Conservation (phyloP, 2,329 filamentous ascomycete genomes). For the Didymella arachidicola region DNA sequence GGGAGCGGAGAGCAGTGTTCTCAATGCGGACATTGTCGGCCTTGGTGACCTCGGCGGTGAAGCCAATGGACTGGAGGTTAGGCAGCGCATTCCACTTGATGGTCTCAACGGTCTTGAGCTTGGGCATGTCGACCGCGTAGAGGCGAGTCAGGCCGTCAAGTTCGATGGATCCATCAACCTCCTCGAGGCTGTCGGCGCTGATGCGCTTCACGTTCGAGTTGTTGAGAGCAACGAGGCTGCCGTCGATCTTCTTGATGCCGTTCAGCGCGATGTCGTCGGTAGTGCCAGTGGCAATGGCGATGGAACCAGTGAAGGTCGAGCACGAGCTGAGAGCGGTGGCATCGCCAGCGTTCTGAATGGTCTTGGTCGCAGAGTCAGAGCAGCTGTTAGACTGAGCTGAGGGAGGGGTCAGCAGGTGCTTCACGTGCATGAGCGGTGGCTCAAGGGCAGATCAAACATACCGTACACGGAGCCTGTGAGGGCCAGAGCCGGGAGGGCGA, state of each 20-base stretch:
- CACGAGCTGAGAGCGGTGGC: constrained; percentile 68
- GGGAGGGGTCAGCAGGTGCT: constrained; percentile 26
- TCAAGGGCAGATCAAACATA: constrained; percentile 41
- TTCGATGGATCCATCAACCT: constrained; percentile 74
- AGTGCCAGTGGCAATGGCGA: constrained; percentile 68
- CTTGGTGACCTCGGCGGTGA: constrained; percentile 70
- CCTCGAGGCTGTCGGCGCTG: constrained; percentile 65
- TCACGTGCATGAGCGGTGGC: not conserved
- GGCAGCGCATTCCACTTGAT: constrained; percentile 79
- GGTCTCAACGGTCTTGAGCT: constrained; percentile 69
- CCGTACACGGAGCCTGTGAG: constrained; percentile 61
- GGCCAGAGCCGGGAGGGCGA: constrained; percentile 64
- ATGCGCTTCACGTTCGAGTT: constrained; percentile 71
- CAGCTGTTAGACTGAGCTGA: constrained; percentile 46
- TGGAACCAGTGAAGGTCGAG: constrained; percentile 71
- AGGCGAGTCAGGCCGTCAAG: constrained; percentile 75
- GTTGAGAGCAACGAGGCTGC: constrained; percentile 60
- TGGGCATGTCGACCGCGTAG: constrained; percentile 69
- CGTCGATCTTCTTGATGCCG: constrained; percentile 67
- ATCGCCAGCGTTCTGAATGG: constrained; percentile 68
- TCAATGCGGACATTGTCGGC: constrained; percentile 75
- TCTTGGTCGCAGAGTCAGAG: constrained; percentile 58
- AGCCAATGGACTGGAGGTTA: constrained; percentile 65
- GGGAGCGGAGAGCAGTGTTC: constrained; percentile 82
- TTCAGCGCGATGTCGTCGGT: constrained; percentile 68